Percentiles rank a stretch among this genome's conserved stretches.
These are phyloP conservation scores for Dichomitus squalens DNA, from an alignment of 1,284 basidiomycete genomes.

Conservation along the genomic window DNA sequence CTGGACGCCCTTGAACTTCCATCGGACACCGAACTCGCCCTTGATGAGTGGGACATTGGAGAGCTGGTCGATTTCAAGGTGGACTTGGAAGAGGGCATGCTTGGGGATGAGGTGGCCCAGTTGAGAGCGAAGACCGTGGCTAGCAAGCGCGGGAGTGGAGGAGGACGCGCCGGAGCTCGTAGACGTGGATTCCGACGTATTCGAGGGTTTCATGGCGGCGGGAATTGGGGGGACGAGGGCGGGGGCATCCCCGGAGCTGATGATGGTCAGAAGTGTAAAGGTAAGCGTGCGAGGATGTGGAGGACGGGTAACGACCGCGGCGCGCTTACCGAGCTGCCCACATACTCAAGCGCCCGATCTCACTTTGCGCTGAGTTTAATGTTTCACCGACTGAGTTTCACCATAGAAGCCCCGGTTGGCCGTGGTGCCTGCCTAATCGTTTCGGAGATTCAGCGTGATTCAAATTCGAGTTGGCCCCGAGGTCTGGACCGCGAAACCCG, in stretches of 20 bases:
- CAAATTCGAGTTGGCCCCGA: too few species aligned
- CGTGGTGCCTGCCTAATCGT: too few species aligned
- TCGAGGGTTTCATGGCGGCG: conserved; percentile 16
- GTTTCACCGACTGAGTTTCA: too few species aligned
- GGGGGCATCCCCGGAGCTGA: conserved; percentile 18
- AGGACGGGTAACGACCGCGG: background rate
- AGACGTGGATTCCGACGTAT: conserved; percentile 17
- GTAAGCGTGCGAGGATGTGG: background rate
- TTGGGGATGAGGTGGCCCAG: conserved; percentile 55
- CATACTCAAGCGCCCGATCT: too few species aligned
- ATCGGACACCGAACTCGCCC: conserved; percentile 75
- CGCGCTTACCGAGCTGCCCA: too few species aligned
- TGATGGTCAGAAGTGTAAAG: conserved; percentile 6
- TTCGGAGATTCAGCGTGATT: too few species aligned
- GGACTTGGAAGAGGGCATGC: conserved; percentile 69
- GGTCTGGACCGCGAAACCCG: too few species aligned
- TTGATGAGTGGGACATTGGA: conserved; percentile 74
- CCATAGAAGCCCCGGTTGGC: too few species aligned
- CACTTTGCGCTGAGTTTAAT: too few species aligned
- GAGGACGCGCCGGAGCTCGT: conserved; percentile 25
- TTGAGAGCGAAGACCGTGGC: conserved; percentile 39
- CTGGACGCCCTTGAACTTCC: conserved; percentile 74
- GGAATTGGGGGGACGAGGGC: background rate
- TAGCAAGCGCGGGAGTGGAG: conserved; percentile 14
- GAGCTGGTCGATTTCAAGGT: conserved; percentile 71